These are phyloP conservation scores for Trichomonas gallinae DNA, from an alignment of 208 protist species.

Conservation along the genomic window DNA sequence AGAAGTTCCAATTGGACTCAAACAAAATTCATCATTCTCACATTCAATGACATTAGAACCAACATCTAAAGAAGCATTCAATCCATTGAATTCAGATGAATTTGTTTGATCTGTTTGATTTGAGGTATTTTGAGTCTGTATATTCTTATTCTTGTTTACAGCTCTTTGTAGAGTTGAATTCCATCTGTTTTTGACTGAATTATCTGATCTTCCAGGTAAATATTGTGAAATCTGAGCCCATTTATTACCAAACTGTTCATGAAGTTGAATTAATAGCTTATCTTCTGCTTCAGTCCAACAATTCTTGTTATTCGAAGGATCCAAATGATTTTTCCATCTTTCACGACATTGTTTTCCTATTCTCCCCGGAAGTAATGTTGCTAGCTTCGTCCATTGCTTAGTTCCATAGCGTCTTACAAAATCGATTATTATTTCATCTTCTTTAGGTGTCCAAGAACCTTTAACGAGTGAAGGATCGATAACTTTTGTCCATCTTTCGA, in stretches of 20 bases:
- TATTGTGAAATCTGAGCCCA: neutral
- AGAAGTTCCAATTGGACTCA: too few relatives aligned
- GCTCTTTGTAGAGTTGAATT: constrained; percentile 36
- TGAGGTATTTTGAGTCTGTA: too few relatives aligned
- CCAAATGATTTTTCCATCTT: neutral
- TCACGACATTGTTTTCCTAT: constrained; percentile 3
- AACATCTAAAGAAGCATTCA: too few relatives aligned
- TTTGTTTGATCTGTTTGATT: too few relatives aligned
- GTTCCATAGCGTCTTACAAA: constrained; percentile 30
- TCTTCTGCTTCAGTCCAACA: constrained; percentile 42
- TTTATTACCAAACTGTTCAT: neutral
- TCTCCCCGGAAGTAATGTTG: neutral
- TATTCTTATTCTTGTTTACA: too few relatives aligned
- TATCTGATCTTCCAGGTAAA: constrained; percentile 35
- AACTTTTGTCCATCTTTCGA: neutral
- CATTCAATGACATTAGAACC: too few relatives aligned
- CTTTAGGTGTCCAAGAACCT: neutral
- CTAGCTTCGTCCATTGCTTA: constrained; percentile 34
- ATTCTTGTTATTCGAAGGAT: constrained; percentile 30
- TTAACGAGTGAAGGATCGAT: neutral
- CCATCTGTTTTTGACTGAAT: constrained; percentile 47
- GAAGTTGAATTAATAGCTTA: neutral
- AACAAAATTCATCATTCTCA: too few relatives aligned
- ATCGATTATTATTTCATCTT: neutral
- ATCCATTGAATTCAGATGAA: too few relatives aligned